phyloP scores from a whole-genome alignment of 2,329 filamentous ascomycete genomes.

The Lizonia empirigonia region DNA sequence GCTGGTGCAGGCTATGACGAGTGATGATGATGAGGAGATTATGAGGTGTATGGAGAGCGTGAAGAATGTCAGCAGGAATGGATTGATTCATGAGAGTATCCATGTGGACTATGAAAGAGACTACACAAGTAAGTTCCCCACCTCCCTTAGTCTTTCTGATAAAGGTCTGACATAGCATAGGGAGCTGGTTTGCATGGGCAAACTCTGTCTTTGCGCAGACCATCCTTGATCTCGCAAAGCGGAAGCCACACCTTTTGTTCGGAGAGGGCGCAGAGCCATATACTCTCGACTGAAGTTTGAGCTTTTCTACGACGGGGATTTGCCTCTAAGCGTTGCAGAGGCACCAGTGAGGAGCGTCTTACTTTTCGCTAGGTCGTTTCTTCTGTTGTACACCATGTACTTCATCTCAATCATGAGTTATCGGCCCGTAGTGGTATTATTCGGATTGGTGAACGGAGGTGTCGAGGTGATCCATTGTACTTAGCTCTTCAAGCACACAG shows the following conservation, averaged over 20 bases:
- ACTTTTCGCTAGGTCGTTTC: background rate
- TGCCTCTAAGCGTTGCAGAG: background rate
- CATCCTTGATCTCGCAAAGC: constrained; percentile 83
- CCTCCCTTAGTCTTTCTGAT: background rate
- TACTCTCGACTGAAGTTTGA: constrained; percentile 16
- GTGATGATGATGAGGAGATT: constrained; percentile 83
- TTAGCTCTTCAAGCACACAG: background rate
- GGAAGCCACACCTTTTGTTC: constrained; percentile 89
- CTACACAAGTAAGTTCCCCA: constrained; percentile 71
- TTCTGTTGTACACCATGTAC: background rate
- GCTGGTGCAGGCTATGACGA: constrained; percentile 88
- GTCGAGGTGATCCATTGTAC: background rate
- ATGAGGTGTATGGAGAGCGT: constrained; percentile 73
- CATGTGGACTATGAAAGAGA: constrained; percentile 72
- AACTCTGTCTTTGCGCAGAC: constrained; percentile 96
- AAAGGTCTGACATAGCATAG: constrained; percentile 39
- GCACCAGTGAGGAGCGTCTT: background rate
- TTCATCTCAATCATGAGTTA: background rate
- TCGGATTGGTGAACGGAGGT: background rate
- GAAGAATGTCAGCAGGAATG: constrained; percentile 73
- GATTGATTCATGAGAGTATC: constrained; percentile 89
- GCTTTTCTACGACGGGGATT: background rate
- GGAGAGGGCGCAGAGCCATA: constrained; percentile 60
- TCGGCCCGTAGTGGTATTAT: background rate
- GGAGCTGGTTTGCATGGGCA: constrained; percentile 96